phyloP scores from a whole-genome alignment of 2,329 filamentous ascomycete species.

The Monilinia fructicola region DNA sequence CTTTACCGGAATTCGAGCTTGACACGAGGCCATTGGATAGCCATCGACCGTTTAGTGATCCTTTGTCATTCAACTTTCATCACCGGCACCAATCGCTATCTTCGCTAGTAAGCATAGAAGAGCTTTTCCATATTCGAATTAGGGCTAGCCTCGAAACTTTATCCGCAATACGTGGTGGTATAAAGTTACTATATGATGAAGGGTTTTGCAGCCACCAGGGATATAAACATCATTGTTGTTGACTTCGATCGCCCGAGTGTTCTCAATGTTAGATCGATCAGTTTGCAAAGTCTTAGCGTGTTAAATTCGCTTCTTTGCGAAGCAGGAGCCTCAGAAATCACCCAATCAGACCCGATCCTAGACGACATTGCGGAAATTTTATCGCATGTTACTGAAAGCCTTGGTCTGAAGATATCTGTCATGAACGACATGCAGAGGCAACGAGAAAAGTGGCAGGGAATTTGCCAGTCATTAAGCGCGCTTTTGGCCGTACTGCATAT shows the following conservation, averaged over 20 bases:
- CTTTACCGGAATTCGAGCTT: background rate
- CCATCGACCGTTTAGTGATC: background rate
- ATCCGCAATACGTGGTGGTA: background rate
- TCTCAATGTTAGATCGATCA: background rate
- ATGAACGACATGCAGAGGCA: background rate
- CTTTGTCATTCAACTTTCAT: background rate
- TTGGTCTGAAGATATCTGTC: background rate
- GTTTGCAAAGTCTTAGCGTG: background rate
- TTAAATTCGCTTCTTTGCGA: background rate
- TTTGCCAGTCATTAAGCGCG: background rate
- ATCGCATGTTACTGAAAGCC: background rate
- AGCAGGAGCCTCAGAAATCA: too few species aligned
- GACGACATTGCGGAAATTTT: background rate
- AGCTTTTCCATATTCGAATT: background rate
- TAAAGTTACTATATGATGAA: background rate
- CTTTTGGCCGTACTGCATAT: background rate
- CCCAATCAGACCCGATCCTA: background rate
- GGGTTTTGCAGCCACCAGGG: background rate
- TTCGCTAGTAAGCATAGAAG: background rate
- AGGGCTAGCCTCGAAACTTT: background rate
- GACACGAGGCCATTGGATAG: background rate
- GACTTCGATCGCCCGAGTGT: background rate
- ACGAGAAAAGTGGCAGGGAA: background rate
- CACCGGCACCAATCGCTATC: background rate
- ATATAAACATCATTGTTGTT: conserved; percentile 3